Evolutionary conservation across 164 flowering plant species (phyloP).

Genomic region (Litsea cubeba): DNA sequence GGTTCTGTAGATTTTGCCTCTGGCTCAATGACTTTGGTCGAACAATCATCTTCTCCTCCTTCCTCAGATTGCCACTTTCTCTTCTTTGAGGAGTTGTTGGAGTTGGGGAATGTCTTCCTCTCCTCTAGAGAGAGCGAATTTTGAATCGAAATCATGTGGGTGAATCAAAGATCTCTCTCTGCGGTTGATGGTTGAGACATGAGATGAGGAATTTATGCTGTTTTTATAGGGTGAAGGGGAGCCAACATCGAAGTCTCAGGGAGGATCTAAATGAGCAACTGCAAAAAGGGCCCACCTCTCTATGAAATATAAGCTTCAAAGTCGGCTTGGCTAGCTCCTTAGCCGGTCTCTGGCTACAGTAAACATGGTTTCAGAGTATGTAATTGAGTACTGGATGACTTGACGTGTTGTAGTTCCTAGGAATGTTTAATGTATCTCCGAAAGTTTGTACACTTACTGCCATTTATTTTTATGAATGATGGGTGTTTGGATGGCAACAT

Average conservation of each 20-base stretch:
- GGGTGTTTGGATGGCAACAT: too few relatives aligned
- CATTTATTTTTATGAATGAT: too few relatives aligned
- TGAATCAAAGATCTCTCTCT: neutral
- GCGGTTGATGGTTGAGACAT: neutral
- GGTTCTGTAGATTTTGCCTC: slow-evolving; percentile 13
- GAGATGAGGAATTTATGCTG: slow-evolving; percentile 14
- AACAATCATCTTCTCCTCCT: slow-evolving; percentile 3
- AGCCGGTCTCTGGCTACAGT: neutral
- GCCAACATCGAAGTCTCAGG: slow-evolving; percentile 8
- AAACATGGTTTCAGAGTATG: too few relatives aligned
- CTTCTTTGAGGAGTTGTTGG: slow-evolving; percentile 36
- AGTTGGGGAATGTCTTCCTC: slow-evolving; percentile 15
- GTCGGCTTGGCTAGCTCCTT: neutral
- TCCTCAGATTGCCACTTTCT: slow-evolving; percentile 41
- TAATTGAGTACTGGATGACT: too few relatives aligned
- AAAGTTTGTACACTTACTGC: too few relatives aligned
- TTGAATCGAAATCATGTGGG: slow-evolving; percentile 56
- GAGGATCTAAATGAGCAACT: slow-evolving; percentile 35
- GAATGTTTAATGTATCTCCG: too few relatives aligned
- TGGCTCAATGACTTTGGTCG: slow-evolving; percentile 11
- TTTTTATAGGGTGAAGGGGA: slow-evolving; percentile 28
- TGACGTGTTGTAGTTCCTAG: too few relatives aligned
- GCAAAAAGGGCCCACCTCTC: slow-evolving; percentile 34
- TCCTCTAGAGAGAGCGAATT: slow-evolving; percentile 21
- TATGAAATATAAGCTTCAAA: slow-evolving; percentile 11